Evolutionary conservation across 2,329 filamentous ascomycete species (phyloP), one percentile per base, ranked within the genome.

Genomic region (Fusarium piperis): DNA sequence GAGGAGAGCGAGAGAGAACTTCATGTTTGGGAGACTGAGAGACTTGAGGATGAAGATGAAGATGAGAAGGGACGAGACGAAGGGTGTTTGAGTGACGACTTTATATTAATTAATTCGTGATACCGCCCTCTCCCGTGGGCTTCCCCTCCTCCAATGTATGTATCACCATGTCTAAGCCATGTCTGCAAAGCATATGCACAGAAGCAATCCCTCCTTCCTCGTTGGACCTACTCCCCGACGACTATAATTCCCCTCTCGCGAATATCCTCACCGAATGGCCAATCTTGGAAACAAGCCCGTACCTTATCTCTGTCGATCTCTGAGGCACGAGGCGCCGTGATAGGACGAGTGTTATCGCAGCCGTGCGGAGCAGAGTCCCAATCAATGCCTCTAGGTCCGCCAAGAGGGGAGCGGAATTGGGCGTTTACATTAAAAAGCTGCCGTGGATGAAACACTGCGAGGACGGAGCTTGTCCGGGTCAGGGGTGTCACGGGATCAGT

Each of bases 1-100:
- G 10, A 79, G 59, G 41, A 73, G 39, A 18, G 74, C 71, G 41
- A 78, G 7, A n/a, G 76, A 75, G 65, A 77, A 68, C 77, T 79
- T 81, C 80, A 81, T 81, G 51, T 65, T 44, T 44, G 41, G 15
- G 20, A 44, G 71, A 64, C 15, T 30, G 33, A 55, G 26, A 44
- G n/a, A 15, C 18, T 23, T 32, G 35, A 44, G 9, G 51, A 41
- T 38, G 41, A 16, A 18, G 26, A 13, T 35, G 28, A 39, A 9
- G n/a, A 30, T 23, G 12, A 59, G 41, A 23, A 36, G 16, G 51
- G 33, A 48, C 52, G 33, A 36, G 32, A 55, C n/a, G 36, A 41
- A 13, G 30, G 18, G 64, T n/a, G 68, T 38, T 30, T 62, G 18
- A 5, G 55, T 35, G 32, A 44, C 35, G 20, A 33, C 68, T 48